These are phyloP conservation scores for Stephania japonica DNA, from an alignment of 164 flowering plant species.

Conservation along the genomic window DNA sequence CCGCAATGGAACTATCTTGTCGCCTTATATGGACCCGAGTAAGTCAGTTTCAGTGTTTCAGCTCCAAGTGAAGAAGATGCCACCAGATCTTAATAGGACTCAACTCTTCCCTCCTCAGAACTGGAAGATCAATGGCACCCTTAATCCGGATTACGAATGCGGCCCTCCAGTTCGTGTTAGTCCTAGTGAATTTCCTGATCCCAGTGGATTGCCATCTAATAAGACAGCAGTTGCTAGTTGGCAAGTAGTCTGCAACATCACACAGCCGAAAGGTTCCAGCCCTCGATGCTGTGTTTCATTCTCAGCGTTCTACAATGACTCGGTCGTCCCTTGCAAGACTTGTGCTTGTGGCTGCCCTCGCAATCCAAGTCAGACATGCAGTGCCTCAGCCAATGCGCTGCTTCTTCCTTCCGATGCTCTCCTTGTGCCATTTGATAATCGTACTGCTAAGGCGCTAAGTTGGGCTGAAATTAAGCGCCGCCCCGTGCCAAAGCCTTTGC, in stretches of 20 bases:
- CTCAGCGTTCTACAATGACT: slow-evolving; percentile 35
- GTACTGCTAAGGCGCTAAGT: slow-evolving; percentile 26
- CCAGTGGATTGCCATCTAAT: slow-evolving; percentile 29
- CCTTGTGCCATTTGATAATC: slow-evolving; percentile 53
- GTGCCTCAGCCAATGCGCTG: slow-evolving; percentile 32
- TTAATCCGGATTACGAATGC: slow-evolving; percentile 44
- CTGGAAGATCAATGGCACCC: slow-evolving; percentile 41
- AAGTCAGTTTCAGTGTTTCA: slow-evolving; percentile 41
- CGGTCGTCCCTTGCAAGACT: slow-evolving; percentile 46
- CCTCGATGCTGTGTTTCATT: slow-evolving; percentile 39
- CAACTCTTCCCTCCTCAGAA: slow-evolving; percentile 41
- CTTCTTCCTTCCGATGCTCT: slow-evolving; percentile 40
- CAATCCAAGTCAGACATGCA: slow-evolving; percentile 28
- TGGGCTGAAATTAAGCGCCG: slow-evolving; percentile 31
- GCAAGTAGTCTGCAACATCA: slow-evolving; percentile 39
- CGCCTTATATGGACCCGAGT: slow-evolving; percentile 46
- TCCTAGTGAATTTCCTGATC: slow-evolving; percentile 41
- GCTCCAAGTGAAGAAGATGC: slow-evolving; percentile 55
- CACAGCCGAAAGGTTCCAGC: slow-evolving; percentile 25
- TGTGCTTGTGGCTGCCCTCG: slow-evolving; percentile 54
- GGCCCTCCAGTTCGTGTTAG: slow-evolving; percentile 48
- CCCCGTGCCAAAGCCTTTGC: slow-evolving; percentile 34
- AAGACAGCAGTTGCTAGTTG: slow-evolving; percentile 43
- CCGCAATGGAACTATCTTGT: slow-evolving; percentile 48
- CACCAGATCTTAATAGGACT: slow-evolving; percentile 45